A percentile compares a stretch with the other conserved stretches of the same genome.
phyloP scores from a whole-genome alignment of 352 stramenopile genomes.

The Phytophthora brassicae region DNA sequence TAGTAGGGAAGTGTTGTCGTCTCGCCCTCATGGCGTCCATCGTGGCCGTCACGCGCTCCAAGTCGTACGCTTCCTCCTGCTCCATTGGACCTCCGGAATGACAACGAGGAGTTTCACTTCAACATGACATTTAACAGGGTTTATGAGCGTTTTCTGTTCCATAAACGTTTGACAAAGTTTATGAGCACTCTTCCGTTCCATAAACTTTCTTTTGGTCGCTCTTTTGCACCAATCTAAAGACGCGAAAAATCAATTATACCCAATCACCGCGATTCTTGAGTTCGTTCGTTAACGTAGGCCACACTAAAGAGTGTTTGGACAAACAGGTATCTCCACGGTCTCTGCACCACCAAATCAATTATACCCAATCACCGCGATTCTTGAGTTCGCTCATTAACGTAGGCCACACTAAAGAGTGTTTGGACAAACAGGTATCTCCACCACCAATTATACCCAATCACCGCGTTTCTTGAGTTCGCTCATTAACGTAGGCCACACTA shows the following conservation, averaged over 20 bases:
- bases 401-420: neutral
- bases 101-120: constrained; percentile 14
- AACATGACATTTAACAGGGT: too few species aligned
- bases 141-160: too few species aligned
- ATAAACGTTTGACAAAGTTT: too few species aligned
- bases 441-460: constrained; percentile 14
- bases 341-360: constrained; percentile 38
- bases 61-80: constrained; percentile 43
- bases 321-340: neutral
- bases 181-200: too few species aligned
- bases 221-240: constrained; percentile 26
- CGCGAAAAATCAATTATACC: neutral
- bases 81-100: neutral
- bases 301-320: constrained; percentile 6
- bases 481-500: neutral
- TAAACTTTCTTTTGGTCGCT: constrained; percentile 8
- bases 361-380: constrained; percentile 13
- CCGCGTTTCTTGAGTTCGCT: neutral
- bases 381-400: neutral
- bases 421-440: constrained; percentile 3
- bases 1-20: neutral
- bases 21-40: constrained; percentile 34
- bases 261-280: constrained; percentile 7
- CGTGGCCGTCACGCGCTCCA: constrained; percentile 41
- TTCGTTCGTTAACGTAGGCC: neutral